Evolutionary conservation across 2,329 filamentous ascomycete genomes (phyloP).

Genomic region (Mycocentrospora acerina): DNA sequence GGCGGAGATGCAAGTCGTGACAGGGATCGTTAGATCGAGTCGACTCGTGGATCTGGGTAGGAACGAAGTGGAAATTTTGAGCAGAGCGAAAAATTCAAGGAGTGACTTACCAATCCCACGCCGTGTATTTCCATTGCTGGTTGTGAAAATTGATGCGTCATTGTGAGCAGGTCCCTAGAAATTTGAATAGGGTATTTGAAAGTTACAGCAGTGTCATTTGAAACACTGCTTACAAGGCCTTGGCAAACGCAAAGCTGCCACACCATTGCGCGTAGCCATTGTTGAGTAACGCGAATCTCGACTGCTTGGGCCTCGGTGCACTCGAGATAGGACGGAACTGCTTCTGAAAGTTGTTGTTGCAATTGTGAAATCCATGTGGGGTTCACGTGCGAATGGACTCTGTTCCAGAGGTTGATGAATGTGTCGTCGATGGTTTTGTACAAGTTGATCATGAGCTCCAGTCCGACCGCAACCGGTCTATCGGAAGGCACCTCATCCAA

Average conservation of each 20-base stretch:
- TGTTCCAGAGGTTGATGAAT: slow-evolving; percentile 66
- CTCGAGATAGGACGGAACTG: slow-evolving; percentile 58
- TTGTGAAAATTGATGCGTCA: slow-evolving; percentile 71
- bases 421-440: slow-evolving; percentile 65
- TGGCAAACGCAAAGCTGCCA: slow-evolving; percentile 71
- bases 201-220: slow-evolving; percentile 61
- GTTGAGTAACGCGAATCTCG: slow-evolving; percentile 68
- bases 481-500: slow-evolving; percentile 55
- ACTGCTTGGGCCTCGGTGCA: slow-evolving; percentile 67
- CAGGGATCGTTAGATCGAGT: slow-evolving; percentile 22
- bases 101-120: slow-evolving; percentile 65
- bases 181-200: slow-evolving; percentile 64
- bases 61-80: slow-evolving; percentile 10
- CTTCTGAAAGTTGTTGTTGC: slow-evolving; percentile 54
- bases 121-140: slow-evolving; percentile 74
- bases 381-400: slow-evolving; percentile 50
- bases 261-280: slow-evolving; percentile 70
- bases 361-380: slow-evolving; percentile 50
- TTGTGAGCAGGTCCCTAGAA: slow-evolving; percentile 59
- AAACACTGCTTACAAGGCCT: slow-evolving; percentile 61
- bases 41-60: slow-evolving; percentile 17
- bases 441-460: slow-evolving; percentile 61
- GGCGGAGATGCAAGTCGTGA: slow-evolving; percentile 21
- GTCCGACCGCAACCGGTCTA: slow-evolving; percentile 57
- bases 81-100: slow-evolving; percentile 9